Base-by-base conservation (phyloP, 164 flowering plant genomes). In the Aristolochia contorta region DNA sequence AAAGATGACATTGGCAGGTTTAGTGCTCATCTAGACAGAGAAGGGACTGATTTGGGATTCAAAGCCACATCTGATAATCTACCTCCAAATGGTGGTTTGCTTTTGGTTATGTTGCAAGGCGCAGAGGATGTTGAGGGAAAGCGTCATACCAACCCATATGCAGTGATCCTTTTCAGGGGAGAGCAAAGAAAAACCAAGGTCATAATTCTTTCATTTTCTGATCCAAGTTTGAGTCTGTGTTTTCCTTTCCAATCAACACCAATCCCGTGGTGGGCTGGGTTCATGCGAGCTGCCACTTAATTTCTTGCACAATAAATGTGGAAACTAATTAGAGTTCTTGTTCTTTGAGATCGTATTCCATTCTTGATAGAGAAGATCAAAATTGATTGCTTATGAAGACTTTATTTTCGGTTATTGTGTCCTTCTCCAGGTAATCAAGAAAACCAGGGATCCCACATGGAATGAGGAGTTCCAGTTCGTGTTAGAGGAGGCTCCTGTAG, bases 91-190 rank as follows among this genome's bases (percentile, higher is more conserved):
- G 79, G 80, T 3, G 97, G 94, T 21, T 61, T 87, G 64, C 86
- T 89, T 48, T 54, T 69, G 20, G 80, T 89, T n/a, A 58, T 56
- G 2, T 65, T 86, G 23, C 75, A 74, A 47, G 76, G 77, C 50
- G 93, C 93, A 23, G 68, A 77, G 64, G 79, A 80, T 66, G 78
- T 89, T 52, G 91, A 89, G 57, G 96, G 96, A 58, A 75, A 72
- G 67, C 56, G 52, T 56, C 89, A 86, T 64, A 84, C 59, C 45
- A 89, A 86, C 52, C 96, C 93, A 10, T 84, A 73, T 66, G 93
- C 76, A 18, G 18, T 69, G 13, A 14, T 89, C 47, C 56, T 75
- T 37, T 82, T 79, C n/a, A 80, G 72, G 71, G 96, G 96, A 41
- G 93, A 86, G 60, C 22, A 62, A 65, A 80, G 70, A 70, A 82